phyloP scores from a whole-genome alignment of 495 filamentous ascomycete genomes.

The Saxophila tyrrhenica region DNA sequence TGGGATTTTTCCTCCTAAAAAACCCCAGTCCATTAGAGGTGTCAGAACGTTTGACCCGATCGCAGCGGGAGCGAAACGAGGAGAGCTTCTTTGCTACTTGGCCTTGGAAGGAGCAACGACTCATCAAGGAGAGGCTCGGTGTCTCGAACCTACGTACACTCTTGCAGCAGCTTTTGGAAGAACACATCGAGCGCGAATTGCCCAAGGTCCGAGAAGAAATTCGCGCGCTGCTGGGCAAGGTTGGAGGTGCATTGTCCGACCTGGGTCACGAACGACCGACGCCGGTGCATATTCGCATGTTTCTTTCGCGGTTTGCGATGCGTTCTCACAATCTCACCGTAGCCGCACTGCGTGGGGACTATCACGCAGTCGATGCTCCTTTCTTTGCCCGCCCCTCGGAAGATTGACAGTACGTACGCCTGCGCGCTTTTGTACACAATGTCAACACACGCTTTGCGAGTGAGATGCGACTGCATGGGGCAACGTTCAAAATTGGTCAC shows the following conservation, averaged over 20 bases:
- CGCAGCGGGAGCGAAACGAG: constrained; percentile 1
- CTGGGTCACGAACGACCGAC: constrained; percentile 10
- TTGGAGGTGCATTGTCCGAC: neutral
- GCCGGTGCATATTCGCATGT: constrained; percentile 9
- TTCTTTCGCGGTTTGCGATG: constrained; percentile 13
- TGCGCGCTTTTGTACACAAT: constrained; percentile 51
- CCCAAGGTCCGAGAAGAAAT: constrained; percentile 16
- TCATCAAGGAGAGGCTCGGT: constrained; percentile 2
- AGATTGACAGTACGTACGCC: constrained; percentile 25
- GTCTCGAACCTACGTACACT: neutral
- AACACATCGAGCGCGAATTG: constrained; percentile 12
- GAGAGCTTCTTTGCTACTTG: neutral
- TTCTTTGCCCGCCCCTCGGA: constrained; percentile 4
- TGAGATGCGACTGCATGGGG: constrained; percentile 36
- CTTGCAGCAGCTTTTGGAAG: constrained; percentile 9
- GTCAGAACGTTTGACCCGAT: neutral
- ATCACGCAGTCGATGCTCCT: neutral
- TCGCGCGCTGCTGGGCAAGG: neutral
- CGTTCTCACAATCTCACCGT: constrained; percentile 9
- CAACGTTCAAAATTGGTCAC: constrained; percentile 15
- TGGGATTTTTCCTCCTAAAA: constrained; percentile 31
- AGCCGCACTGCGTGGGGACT: constrained; percentile 10
- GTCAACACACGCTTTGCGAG: constrained; percentile 43
- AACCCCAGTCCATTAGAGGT: constrained; percentile 28
- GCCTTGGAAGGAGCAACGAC: constrained; percentile 7